A percentile compares a stretch with the other conserved stretches of the same genome.
phyloP scores from a whole-genome alignment of 306 rosid species.

The Glycyrrhiza uralensis region DNA sequence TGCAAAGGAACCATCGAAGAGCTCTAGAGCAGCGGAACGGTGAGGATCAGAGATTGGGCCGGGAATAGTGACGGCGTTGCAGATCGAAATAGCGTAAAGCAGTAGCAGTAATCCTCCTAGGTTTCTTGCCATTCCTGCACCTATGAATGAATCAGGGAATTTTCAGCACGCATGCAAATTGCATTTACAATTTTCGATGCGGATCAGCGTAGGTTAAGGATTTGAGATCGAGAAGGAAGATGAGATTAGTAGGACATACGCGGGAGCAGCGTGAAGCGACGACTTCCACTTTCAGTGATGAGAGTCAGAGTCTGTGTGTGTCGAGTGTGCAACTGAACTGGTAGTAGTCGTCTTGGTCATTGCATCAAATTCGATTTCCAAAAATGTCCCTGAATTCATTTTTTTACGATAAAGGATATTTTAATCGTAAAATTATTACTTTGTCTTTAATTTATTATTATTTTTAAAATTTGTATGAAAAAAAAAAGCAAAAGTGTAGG shows the following conservation, averaged over 20 bases:
- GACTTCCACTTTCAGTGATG: background rate
- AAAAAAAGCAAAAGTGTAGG: too few relatives aligned
- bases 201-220: background rate
- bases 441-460: too few relatives aligned
- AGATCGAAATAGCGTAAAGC: conserved; percentile 46
- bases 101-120: conserved; percentile 44
- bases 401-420: too few relatives aligned
- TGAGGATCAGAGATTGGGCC: conserved; percentile 69
- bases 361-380: background rate
- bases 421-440: too few relatives aligned
- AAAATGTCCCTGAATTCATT: too few relatives aligned
- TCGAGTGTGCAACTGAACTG: conserved; percentile 3
- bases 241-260: background rate
- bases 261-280: too few relatives aligned
- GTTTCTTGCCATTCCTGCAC: conserved; percentile 68
- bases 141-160: conserved; percentile 27
- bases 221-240: conserved; percentile 3
- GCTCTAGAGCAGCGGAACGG: conserved; percentile 66
- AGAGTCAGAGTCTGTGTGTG: background rate
- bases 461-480: too few relatives aligned
- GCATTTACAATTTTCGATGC: background rate
- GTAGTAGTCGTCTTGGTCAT: background rate
- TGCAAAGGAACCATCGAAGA: conserved; percentile 60
- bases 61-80: conserved; percentile 44
- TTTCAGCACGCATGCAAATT: conserved; percentile 9